phyloP scores from a whole-genome alignment of 2,329 filamentous ascomycete genomes.

The Didymella pomorum region DNA sequence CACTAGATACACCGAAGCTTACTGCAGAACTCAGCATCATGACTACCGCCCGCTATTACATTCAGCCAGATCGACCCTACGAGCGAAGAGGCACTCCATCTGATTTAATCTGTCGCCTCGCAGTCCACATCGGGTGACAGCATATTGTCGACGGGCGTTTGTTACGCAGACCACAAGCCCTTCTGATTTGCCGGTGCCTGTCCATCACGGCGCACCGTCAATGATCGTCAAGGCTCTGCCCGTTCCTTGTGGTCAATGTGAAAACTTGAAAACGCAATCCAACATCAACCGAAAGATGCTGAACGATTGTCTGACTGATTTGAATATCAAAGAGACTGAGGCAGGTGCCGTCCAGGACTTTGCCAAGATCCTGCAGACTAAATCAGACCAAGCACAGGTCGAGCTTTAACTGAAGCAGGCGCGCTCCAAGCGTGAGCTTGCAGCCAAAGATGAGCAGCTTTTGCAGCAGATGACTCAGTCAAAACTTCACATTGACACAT shows the following conservation, averaged over 20 bases:
- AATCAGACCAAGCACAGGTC: background rate
- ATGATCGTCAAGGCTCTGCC: background rate
- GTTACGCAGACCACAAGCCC: background rate
- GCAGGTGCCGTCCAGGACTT: background rate
- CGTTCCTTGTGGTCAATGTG: conserved; percentile 4
- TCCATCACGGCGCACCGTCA: background rate
- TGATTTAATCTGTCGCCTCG: background rate
- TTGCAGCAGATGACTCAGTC: background rate
- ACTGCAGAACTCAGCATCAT: background rate
- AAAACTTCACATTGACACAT: background rate
- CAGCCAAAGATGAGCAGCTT: background rate
- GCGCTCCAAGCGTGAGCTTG: background rate
- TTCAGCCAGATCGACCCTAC: background rate
- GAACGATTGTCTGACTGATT: background rate
- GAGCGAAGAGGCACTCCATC: background rate
- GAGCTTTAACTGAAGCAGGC: background rate
- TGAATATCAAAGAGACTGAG: background rate
- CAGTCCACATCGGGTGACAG: background rate
- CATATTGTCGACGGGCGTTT: background rate
- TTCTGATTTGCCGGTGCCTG: background rate
- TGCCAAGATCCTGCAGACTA: background rate
- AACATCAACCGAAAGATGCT: background rate
- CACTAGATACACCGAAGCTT: background rate
- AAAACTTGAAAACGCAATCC: conserved; percentile 7
- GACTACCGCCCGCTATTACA: background rate